Base-by-base conservation (phyloP, 306 rosid genomes). In the Dryas octopetala region DNA sequence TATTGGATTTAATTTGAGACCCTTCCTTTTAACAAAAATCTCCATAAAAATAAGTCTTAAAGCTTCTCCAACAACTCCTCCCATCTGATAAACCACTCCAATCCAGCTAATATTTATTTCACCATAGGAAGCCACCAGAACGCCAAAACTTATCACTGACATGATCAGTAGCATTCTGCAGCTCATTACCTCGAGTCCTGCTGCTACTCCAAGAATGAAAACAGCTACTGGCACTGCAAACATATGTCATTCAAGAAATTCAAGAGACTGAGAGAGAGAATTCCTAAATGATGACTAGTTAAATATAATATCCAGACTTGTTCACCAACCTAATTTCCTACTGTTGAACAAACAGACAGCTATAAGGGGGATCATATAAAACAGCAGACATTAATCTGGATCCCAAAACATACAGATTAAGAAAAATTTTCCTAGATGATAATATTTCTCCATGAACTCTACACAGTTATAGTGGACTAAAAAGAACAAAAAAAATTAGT, bases 61-160 rank as follows among this genome's bases (percentile, higher is more conserved):
- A 81, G 99, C 99, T 90, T 95, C 99, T 69, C 97, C 97, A 74
- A 95, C 88, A 62, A 95, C 99, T 77, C 99, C 99, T 59, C 97
- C 99, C 99, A 95, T 90, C 81, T 95, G 99, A 76, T 95, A 95
- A 84, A 92, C 97, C 46, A 95, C 99, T 77, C 97, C 99, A 75
- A 95, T 59, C 99, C 99, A 95, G 79, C 58, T 95, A 81, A 95
- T 95, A 80, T 88, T 81, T 73, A 95, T 88, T 89, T 95, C 99
- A 73, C 99, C 99, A 73, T 89, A 89, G 47, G 99, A 95, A 80
- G 99, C 99, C 78, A 95, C 91, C 65, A 95, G 85, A 77, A 95
- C 98, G 48, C 99, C 99, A 71, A 95, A 80, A 85, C 99, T 95
- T 80, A 95, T 95, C 86, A 92, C 86, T 45, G 98, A 95, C 99